These are phyloP conservation scores for Parafenestella ontariensis DNA, from an alignment of 2,329 filamentous ascomycete genomes.

Conservation along the genomic window DNA sequence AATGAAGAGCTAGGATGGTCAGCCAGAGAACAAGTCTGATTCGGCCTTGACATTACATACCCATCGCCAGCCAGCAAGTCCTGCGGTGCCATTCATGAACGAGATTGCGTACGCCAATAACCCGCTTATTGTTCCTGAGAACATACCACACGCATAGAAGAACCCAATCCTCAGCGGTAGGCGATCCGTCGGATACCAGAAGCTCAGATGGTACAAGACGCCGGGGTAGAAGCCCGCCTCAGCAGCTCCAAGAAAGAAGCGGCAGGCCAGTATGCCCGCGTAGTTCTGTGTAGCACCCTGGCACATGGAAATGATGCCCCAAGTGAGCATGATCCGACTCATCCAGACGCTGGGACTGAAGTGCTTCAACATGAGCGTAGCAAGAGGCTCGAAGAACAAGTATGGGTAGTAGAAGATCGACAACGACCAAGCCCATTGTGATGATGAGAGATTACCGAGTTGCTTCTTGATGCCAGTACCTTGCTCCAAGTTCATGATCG, in stretches of 20 bases:
- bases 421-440: constrained; percentile 44
- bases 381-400: constrained; percentile 39
- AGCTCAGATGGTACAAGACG: constrained; percentile 61
- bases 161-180: constrained; percentile 62
- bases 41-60: constrained; percentile 12
- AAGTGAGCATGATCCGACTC: constrained; percentile 31
- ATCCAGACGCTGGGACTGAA: constrained; percentile 32
- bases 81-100: constrained; percentile 64
- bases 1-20: constrained; percentile 23
- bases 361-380: constrained; percentile 28
- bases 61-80: constrained; percentile 42
- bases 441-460: constrained; percentile 37
- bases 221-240: constrained; percentile 42
- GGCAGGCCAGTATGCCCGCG: constrained; percentile 50
- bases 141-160: constrained; percentile 63
- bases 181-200: constrained; percentile 66
- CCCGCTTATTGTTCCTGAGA: constrained; percentile 65
- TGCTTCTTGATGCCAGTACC: constrained; percentile 43
- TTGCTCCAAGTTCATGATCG: constrained; percentile 46
- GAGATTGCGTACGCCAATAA: constrained; percentile 63
- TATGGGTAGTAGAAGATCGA: constrained; percentile 47
- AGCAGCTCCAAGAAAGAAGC: constrained; percentile 49
- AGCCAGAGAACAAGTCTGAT: not conserved
- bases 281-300: constrained; percentile 55
- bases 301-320: constrained; percentile 49